These are phyloP conservation scores for Pyrenophora seminiperda DNA, from an alignment of 2,329 filamentous ascomycete species.

Conservation along the genomic window DNA sequence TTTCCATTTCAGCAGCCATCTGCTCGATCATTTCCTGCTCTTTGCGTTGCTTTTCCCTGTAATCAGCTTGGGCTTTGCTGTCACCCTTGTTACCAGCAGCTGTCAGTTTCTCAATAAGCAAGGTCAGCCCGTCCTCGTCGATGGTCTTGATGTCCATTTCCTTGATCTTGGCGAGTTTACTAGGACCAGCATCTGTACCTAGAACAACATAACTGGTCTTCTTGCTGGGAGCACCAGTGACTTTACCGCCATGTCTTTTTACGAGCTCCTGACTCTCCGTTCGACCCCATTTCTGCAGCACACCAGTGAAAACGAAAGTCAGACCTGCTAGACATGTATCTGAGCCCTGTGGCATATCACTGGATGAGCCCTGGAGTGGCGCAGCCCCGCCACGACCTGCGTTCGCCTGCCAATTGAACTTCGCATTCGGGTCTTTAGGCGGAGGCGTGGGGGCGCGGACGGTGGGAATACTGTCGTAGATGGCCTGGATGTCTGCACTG, in stretches of 20 bases:
- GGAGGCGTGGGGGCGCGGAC: slow-evolving; percentile 85
- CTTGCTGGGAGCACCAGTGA: slow-evolving; percentile 81
- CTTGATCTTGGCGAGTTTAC: slow-evolving; percentile 85
- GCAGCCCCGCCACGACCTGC: slow-evolving; percentile 66
- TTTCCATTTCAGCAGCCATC: slow-evolving; percentile 84
- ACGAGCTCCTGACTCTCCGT: slow-evolving; percentile 86
- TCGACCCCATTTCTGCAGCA: slow-evolving; percentile 77
- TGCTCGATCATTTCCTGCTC: slow-evolving; percentile 82
- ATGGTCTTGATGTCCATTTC: slow-evolving; percentile 85
- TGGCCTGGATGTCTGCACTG: slow-evolving; percentile 75
- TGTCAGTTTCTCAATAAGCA: slow-evolving; percentile 79
- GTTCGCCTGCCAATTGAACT: slow-evolving; percentile 75
- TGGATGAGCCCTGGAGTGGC: slow-evolving; percentile 62
- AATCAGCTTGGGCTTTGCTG: slow-evolving; percentile 84
- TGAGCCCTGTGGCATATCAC: slow-evolving; percentile 78
- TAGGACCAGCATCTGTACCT: slow-evolving; percentile 88
- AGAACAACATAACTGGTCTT: slow-evolving; percentile 95
- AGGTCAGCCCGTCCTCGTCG: slow-evolving; percentile 88
- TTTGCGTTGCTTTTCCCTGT: slow-evolving; percentile 80
- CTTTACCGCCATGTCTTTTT: slow-evolving; percentile 92
- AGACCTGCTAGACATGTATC: slow-evolving; percentile 90
- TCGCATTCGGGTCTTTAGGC: slow-evolving; percentile 66
- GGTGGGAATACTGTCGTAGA: slow-evolving; percentile 84
- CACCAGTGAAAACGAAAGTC: slow-evolving; percentile 92
- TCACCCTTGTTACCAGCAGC: slow-evolving; percentile 75